Evolutionary conservation across 306 rosid genomes (phyloP), one percentile per base, ranked within the genome.

Genomic region (Begonia fuchsioides): DNA sequence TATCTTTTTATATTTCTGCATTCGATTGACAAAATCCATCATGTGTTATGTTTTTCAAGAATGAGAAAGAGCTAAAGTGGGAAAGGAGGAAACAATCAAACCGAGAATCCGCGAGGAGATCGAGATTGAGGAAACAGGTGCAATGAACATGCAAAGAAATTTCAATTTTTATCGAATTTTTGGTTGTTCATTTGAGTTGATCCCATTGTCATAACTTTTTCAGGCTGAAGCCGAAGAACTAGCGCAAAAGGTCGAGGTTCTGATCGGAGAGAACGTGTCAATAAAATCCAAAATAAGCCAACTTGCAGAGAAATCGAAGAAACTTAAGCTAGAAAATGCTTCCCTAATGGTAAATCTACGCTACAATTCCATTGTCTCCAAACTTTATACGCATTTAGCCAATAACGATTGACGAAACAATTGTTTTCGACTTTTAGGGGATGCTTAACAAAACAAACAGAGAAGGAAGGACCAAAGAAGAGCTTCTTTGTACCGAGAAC

Each of bases 61-160:
- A 73, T 65, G 98, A 90, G 7, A 74, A 86, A 17, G 98, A 90
- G 67, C 70, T 75, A 26, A 90, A 90, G 70, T 79, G 94, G 14
- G 98, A 90, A 73, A 79, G 75, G 76, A 77, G 98, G 73, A 90
- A 90, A 73, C 98, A 90, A 65, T 90, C 98, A 0, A 90, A 90
- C 59, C 78, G 98, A 39, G 98, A 90, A 71, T 90, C 98, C 46
- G 98, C 98, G 55, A 76, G 98, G 71, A 74, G 98, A 60, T 90
- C 98, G 16, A 85, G 98, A 70, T 64, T 90, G 67, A 81, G 98
- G 78, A 90, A 85, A 76, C 98, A 90, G 98, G 98, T 90, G 69
- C 3, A 1, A 35, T 40, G 17, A 1, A 15, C 43, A 38, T 39
- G 1, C 38, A 39, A 45, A 57, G 47, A 17, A 9, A 6, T 8